Percentiles rank a stretch among this genome's conserved stretches.
These are phyloP conservation scores for Musa acuminata DNA, from an alignment of 176 grass and related monocot genomes.

Conservation along the genomic window DNA sequence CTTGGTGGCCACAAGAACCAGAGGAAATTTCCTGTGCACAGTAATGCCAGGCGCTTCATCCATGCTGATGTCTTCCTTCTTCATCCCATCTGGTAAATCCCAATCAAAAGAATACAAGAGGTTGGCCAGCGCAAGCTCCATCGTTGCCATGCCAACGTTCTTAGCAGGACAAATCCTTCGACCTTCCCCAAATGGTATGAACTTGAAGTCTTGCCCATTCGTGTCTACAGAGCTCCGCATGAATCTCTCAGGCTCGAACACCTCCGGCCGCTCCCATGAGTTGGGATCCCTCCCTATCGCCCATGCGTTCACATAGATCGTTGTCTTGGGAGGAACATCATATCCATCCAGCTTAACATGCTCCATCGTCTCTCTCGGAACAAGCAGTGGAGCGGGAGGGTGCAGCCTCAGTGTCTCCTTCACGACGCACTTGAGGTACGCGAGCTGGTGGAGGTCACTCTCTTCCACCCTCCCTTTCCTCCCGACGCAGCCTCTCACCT, in stretches of 20 bases:
- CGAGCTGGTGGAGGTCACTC: background rate
- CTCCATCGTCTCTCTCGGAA: background rate
- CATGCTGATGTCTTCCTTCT: conserved; percentile 17
- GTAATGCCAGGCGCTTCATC: conserved; percentile 7
- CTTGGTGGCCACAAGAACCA: conserved; percentile 11
- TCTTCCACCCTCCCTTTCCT: conserved; percentile 10
- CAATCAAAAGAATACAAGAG: conserved; percentile 28
- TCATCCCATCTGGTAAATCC: conserved; percentile 13
- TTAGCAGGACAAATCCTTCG: background rate
- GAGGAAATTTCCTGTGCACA: conserved; percentile 4
- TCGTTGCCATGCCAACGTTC: background rate
- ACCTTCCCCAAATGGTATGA: background rate
- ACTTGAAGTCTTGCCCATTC: background rate
- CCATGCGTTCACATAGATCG: background rate
- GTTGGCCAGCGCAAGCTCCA: conserved; percentile 23
- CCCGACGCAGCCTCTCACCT: background rate
- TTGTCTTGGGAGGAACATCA: background rate
- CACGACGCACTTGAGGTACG: background rate
- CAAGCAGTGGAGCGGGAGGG: background rate
- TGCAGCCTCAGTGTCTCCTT: background rate
- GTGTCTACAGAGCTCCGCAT: background rate
- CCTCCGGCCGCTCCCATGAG: background rate
- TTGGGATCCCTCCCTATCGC: background rate
- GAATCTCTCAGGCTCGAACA: background rate
- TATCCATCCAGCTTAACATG: background rate